Evolutionary conservation across 139 green algal genomes (phyloP).

Genomic region (Micractinium sp.): DNA sequence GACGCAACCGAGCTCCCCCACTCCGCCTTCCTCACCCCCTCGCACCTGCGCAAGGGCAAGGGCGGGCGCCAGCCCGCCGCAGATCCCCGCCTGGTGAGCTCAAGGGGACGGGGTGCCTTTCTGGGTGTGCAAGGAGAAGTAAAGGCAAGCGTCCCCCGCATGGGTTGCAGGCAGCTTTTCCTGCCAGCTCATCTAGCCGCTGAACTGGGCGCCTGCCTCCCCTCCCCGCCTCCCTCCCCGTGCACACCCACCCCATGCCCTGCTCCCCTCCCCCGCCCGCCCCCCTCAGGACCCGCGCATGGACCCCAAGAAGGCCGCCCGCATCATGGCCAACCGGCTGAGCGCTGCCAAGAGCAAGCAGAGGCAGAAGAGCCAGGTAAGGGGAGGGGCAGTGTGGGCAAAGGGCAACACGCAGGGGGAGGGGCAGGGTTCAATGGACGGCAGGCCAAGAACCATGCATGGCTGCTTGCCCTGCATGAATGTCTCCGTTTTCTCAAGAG

Average conservation of each 20-base stretch:
- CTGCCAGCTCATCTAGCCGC: background rate
- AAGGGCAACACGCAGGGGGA: background rate
- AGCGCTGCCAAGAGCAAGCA: slow-evolving; percentile 79
- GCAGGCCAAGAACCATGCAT: too few species aligned
- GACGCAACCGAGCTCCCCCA: slow-evolving; percentile 33
- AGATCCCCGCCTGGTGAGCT: slow-evolving; percentile 70
- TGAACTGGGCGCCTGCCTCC: background rate
- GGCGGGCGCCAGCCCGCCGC: slow-evolving; percentile 71
- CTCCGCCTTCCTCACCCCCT: slow-evolving; percentile 37
- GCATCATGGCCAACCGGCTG: slow-evolving; percentile 84
- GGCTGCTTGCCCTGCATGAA: too few species aligned
- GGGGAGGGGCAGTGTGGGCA: too few species aligned
- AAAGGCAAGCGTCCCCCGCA: background rate
- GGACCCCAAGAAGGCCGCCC: slow-evolving; percentile 72
- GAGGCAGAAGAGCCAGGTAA: slow-evolving; percentile 71
- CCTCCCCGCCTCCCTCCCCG: background rate
- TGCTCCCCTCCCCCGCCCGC: background rate
- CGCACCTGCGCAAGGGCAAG: slow-evolving; percentile 67
- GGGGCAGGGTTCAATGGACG: background rate
- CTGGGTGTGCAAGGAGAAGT: background rate
- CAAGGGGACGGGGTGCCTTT: background rate
- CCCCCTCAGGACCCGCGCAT: slow-evolving; percentile 69
- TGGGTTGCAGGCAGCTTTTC: background rate
- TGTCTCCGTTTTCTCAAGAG: too few species aligned
- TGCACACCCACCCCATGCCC: background rate